A percentile compares a stretch with the other conserved stretches of the same genome.
These are phyloP conservation scores for Peronospora destructor DNA, from an alignment of 352 stramenopile species.

Conservation along the genomic window DNA sequence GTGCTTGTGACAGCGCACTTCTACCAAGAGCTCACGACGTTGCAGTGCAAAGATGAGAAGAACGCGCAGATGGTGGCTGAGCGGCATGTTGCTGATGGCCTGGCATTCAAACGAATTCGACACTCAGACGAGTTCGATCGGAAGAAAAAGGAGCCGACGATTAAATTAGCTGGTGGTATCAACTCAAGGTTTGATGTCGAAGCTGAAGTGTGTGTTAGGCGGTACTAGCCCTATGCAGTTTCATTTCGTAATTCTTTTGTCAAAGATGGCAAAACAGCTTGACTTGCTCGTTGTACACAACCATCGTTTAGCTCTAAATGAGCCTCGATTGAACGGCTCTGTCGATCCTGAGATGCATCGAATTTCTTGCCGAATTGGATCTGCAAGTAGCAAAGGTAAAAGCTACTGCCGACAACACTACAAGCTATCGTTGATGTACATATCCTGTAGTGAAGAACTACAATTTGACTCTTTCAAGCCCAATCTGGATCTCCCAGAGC, in stretches of 20 bases:
- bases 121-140: conserved; percentile 41
- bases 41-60: conserved; percentile 28
- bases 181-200: conserved; percentile 89
- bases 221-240: conserved; percentile 86
- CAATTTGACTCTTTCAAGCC: no score
- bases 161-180: not conserved
- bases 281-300: conserved; percentile 81
- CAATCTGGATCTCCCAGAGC: conserved; percentile 71
- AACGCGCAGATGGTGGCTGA: conserved; percentile 25
- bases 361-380: no score
- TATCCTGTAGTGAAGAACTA: no score
- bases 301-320: no score
- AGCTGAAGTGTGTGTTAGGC: conserved; percentile 89
- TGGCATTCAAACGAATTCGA: conserved; percentile 50
- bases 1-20: conserved; percentile 43
- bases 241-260: conserved; percentile 80
- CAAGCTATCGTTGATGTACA: no score
- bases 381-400: conserved; percentile 14
- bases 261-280: conserved; percentile 77
- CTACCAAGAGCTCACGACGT: conserved; percentile 21
- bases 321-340: conserved; percentile 89
- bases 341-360: conserved; percentile 64
- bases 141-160: conserved; percentile 46
- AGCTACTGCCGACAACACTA: no score
- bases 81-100: conserved; percentile 46